These are phyloP conservation scores for Heliamphora pulchella DNA, from an alignment of 179 eudicot species.

Conservation along the genomic window DNA sequence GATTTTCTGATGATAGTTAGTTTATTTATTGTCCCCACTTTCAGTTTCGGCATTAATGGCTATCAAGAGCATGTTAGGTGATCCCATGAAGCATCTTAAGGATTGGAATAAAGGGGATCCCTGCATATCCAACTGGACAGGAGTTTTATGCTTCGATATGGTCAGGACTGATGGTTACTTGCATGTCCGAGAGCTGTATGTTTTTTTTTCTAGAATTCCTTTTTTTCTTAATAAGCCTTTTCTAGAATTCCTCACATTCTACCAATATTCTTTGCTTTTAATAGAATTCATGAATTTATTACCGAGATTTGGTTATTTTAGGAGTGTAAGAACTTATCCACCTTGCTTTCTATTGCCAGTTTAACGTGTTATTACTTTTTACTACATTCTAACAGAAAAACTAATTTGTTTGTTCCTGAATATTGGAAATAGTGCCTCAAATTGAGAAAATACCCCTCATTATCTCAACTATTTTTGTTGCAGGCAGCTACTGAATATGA, in stretches of 20 bases:
- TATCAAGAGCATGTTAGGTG: conserved; percentile 34
- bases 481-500: conserved; percentile 59
- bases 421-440: neutral
- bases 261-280: neutral
- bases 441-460: conserved; percentile 5
- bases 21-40: conserved; percentile 14
- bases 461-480: conserved; percentile 11
- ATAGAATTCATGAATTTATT: neutral
- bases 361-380: neutral
- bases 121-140: conserved; percentile 58
- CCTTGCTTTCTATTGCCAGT: neutral
- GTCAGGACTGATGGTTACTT: conserved; percentile 33
- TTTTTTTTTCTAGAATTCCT: neutral
- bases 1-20: neutral
- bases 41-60: conserved; percentile 50
- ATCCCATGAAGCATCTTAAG: conserved; percentile 37
- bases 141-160: conserved; percentile 34
- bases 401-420: neutral
- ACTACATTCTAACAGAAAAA: neutral
- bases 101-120: conserved; percentile 64
- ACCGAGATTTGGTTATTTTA: neutral
- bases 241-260: neutral
- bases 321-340: neutral
- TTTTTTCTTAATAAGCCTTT: too few relatives aligned
- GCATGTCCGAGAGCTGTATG: conserved; percentile 45